Percentiles rank a stretch among this genome's conserved stretches.
Conservation (phyloP, 148 eudicot species). For the Silene uniflora region DNA sequence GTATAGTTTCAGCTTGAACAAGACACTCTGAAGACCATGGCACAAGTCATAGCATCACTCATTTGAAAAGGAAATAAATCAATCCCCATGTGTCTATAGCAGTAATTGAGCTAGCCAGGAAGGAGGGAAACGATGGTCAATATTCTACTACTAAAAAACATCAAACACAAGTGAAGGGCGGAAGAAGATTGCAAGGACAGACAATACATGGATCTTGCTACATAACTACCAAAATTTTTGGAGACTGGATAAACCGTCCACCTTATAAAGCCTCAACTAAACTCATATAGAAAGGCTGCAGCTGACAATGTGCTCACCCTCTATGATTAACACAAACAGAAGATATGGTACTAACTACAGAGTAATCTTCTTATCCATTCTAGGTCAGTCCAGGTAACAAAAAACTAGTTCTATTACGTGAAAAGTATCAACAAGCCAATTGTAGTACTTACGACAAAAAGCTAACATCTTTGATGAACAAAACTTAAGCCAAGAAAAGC, state of each 20-base stretch:
- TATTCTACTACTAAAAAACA: neutral
- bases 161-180: conserved; percentile 6
- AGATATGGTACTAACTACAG: neutral
- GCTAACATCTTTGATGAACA: neutral
- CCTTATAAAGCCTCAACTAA: neutral
- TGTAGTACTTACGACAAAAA: neutral
- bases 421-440: neutral
- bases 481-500: neutral
- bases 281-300: neutral
- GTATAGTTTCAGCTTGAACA: neutral
- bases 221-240: neutral
- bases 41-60: too few species aligned
- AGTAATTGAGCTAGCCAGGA: neutral
- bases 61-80: neutral
- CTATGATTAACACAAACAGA: neutral
- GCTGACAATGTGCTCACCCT: conserved; percentile 8
- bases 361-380: neutral
- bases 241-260: neutral
- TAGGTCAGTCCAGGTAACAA: neutral
- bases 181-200: neutral
- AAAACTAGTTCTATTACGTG: neutral
- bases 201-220: neutral
- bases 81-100: neutral
- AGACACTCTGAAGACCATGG: neutral
- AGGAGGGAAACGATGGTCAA: too few species aligned